Base-by-base conservation (phyloP, 495 filamentous ascomycete genomes). In the Aspergillus baeticus region DNA sequence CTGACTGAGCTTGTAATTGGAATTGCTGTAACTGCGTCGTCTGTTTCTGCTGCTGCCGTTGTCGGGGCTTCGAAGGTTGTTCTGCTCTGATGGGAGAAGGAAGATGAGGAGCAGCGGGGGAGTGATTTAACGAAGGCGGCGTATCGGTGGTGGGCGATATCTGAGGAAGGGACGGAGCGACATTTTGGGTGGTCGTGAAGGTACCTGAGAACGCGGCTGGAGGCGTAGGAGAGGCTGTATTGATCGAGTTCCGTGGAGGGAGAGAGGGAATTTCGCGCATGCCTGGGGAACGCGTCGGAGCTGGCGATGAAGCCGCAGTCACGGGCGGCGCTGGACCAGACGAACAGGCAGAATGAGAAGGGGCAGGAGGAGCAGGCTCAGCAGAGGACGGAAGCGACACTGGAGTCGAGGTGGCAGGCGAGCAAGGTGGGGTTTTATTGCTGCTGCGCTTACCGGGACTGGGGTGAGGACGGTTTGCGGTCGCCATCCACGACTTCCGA, bases 401-500 rank as follows among this genome's bases (percentile, higher is more conserved):
- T 29, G 21, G 21, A 38, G 34, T 21, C 17, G 49, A 2, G 15
- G 49, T 18, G 34, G 33, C 14, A 22, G 54, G 31, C 13, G 46
- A 15, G 20, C 4, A 36, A 33, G 37, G 34, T 45, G 34, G 33
- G 35, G 22, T 53, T 15, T 48, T 54, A n/a, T 57, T 29, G 18
- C 34, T 43, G 17, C 15, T 21, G 33, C 20, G 15, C 37, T 21
- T 23, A 38, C 17, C 11, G 23, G 5, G 34, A 26, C 14, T 17
- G 3, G 26, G 31, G 11, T 44, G 26, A 14, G 21, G 20, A 8
- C 20, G 20, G 33, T 26, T 41, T 13, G 45, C 44, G 60, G 60
- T 39, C 55, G 52, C 21, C 79, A 91, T 87, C 90, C 90, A 92
- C 64, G 83, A 74, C 61, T 79, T 86, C 65, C 83, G 83, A 55